These are phyloP conservation scores for Endothia cerciana DNA, from an alignment of 2,329 filamentous ascomycete species.

Conservation along the genomic window DNA sequence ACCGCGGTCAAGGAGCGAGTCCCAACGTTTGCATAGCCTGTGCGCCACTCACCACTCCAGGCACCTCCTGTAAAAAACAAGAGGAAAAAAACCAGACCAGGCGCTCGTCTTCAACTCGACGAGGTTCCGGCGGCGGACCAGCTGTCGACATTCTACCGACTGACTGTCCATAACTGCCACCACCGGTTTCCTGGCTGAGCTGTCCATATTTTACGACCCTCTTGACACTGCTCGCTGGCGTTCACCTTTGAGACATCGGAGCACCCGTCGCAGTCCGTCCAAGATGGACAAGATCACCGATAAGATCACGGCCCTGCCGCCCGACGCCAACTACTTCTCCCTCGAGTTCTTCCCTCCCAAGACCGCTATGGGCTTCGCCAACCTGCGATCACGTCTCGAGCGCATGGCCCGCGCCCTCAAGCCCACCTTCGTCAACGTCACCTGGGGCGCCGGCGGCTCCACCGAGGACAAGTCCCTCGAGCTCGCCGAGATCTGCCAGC, in stretches of 20 bases:
- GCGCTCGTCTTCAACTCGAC: background rate
- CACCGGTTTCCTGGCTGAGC: background rate
- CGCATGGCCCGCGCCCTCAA: conserved; percentile 92
- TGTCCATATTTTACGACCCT: background rate
- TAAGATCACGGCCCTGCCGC: conserved; percentile 89
- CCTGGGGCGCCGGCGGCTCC: conserved; percentile 95
- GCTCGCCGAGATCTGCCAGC: conserved; percentile 92
- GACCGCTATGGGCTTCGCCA: conserved; percentile 92
- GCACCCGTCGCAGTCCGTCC: conserved; percentile 13
- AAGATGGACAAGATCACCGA: conserved; percentile 87
- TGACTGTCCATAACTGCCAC: background rate
- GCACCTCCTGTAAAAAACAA: too few relatives aligned
- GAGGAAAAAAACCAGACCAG: too few relatives aligned
- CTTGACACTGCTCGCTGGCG: background rate
- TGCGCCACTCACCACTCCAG: background rate
- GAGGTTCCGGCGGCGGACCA: background rate
- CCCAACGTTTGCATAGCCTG: background rate
- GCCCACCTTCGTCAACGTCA: conserved; percentile 94
- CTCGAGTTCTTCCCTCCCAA: conserved; percentile 99
- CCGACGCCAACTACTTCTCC: conserved; percentile 85
- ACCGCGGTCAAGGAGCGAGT: background rate
- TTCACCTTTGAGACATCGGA: background rate
- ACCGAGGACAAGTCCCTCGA: conserved; percentile 91
- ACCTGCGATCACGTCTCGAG: conserved; percentile 88
- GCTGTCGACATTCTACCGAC: background rate